Evolutionary conservation across 306 rosid genomes (phyloP).

Genomic region (Vigna nakashimae): DNA sequence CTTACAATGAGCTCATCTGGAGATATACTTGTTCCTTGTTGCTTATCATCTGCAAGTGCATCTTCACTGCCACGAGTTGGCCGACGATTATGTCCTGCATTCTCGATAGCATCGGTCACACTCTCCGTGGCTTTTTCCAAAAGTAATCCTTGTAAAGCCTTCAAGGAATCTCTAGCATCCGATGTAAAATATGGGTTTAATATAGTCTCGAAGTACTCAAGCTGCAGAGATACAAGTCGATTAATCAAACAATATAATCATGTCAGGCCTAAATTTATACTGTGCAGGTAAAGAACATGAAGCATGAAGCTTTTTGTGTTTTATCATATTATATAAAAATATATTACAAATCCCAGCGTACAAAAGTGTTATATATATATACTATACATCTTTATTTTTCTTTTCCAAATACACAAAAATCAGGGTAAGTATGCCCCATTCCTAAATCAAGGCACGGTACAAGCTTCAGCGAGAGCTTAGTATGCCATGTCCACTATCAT

Average conservation of each 20-base stretch:
- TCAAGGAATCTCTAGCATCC: slow-evolving; percentile 93
- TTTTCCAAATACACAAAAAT: neutral
- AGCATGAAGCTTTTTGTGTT: neutral
- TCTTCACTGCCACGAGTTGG: slow-evolving; percentile 98
- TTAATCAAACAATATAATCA: slow-evolving; percentile 38
- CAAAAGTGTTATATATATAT: neutral
- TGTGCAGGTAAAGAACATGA: slow-evolving; percentile 16
- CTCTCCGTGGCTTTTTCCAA: slow-evolving; percentile 96
- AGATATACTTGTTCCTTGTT: slow-evolving; percentile 71
- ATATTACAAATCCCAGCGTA: neutral
- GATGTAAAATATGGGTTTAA: slow-evolving; percentile 90
- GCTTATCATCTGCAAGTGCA: slow-evolving; percentile 69
- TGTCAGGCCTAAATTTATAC: slow-evolving; percentile 15
- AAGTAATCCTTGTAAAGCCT: slow-evolving; percentile 91
- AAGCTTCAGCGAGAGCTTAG: slow-evolving; percentile 24
- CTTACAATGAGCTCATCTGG: slow-evolving; percentile 99
- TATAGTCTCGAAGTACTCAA: slow-evolving; percentile 93
- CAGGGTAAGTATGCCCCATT: neutral
- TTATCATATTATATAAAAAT: slow-evolving; percentile 7
- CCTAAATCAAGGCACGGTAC: neutral
- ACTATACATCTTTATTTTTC: neutral
- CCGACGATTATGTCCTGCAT: slow-evolving; percentile 93
- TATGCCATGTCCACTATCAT: neutral
- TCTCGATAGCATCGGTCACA: slow-evolving; percentile 68
- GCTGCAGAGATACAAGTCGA: slow-evolving; percentile 67